A percentile compares a stretch with the other conserved stretches of the same genome.
Conservation (phyloP, 2,329 filamentous ascomycete species). For the Penicillium sclerotigenum region DNA sequence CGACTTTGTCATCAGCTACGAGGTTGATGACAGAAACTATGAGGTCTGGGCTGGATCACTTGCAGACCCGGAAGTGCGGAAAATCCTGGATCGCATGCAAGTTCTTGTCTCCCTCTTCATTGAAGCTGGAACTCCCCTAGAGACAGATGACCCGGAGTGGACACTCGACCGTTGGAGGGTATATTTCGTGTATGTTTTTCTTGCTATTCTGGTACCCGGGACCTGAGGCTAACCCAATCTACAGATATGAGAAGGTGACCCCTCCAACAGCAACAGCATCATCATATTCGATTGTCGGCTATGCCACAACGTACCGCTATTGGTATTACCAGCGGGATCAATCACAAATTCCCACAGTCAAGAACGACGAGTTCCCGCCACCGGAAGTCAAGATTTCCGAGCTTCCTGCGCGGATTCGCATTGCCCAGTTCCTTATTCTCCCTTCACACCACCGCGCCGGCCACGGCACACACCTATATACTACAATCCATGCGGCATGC, state of each 20-base stretch:
- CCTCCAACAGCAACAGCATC: conserved; percentile 47
- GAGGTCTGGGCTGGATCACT: conserved; percentile 83
- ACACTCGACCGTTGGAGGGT: conserved; percentile 80
- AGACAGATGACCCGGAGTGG: conserved; percentile 68
- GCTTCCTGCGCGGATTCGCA: conserved; percentile 73
- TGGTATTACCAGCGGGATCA: conserved; percentile 54
- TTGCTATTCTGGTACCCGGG: neutral
- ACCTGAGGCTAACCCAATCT: conserved; percentile 16
- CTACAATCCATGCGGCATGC: conserved; percentile 69
- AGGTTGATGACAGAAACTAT: conserved; percentile 61
- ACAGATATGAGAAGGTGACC: conserved; percentile 55
- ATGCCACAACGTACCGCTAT: conserved; percentile 85
- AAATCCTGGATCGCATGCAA: conserved; percentile 76
- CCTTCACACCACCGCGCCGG: conserved; percentile 81
- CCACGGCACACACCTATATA: conserved; percentile 77
- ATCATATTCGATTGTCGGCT: conserved; percentile 81
- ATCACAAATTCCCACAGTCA: conserved; percentile 39
- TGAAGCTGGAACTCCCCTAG: conserved; percentile 81
- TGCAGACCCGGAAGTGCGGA: conserved; percentile 64
- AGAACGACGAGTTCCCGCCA: conserved; percentile 45
- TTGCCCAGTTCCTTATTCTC: conserved; percentile 90
- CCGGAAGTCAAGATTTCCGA: conserved; percentile 52
- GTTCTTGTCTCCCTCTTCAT: conserved; percentile 84
- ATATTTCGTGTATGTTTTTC: conserved; percentile 68
- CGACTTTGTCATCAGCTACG: conserved; percentile 63